phyloP scores from a whole-genome alignment of 106 monocot species.

The Hemerocallis citrina region DNA sequence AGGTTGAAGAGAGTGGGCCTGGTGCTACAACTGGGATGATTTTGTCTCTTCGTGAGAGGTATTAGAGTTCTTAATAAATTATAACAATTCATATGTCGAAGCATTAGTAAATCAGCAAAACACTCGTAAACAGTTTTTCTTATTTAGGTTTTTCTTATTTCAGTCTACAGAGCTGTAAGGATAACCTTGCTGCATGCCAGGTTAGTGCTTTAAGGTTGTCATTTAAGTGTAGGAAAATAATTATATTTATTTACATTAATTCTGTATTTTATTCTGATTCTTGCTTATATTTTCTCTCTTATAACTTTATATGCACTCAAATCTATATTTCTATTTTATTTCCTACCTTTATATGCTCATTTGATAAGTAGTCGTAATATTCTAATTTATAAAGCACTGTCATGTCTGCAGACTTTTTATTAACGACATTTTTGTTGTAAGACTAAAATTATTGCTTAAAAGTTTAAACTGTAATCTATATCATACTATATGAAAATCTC shows the following conservation, averaged over 20 bases:
- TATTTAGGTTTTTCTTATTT: conserved; percentile 5
- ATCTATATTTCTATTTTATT: neutral
- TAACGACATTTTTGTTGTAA: too few species aligned
- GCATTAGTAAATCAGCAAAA: neutral
- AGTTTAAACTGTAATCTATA: too few species aligned
- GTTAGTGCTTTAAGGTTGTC: conserved; percentile 22
- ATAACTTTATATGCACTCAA: too few species aligned
- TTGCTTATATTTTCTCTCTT: neutral
- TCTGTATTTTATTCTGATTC: neutral
- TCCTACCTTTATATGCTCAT: neutral
- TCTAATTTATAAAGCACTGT: neutral
- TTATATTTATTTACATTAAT: neutral
- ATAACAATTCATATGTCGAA: neutral
- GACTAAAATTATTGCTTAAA: too few species aligned
- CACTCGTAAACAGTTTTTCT: neutral
- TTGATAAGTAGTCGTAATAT: neutral
- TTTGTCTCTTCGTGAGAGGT: conserved; percentile 97
- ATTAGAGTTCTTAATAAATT: neutral
- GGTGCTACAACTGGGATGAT: conserved; percentile 97
- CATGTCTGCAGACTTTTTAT: too few species aligned
- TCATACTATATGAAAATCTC: too few species aligned
- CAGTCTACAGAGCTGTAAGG: conserved; percentile 83
- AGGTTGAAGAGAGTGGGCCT: conserved; percentile 80
- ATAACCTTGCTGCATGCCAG: conserved; percentile 72
- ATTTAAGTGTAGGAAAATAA: neutral